These are phyloP conservation scores for Ceratocystis eucalypticola DNA, from an alignment of 2,329 filamentous ascomycete species.

Conservation along the genomic window DNA sequence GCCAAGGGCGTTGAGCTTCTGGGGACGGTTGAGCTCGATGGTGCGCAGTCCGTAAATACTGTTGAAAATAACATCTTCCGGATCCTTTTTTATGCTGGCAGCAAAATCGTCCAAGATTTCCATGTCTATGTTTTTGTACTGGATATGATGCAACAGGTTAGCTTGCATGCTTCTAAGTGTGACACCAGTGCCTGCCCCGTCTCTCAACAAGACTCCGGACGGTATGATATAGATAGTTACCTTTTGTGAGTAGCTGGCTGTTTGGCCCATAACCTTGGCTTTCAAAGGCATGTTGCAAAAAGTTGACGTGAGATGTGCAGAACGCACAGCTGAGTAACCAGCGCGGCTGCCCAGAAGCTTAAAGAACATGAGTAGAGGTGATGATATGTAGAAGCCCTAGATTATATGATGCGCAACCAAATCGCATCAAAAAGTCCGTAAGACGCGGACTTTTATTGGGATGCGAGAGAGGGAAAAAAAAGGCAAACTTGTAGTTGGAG, in stretches of 20 bases:
- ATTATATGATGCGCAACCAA: conserved; percentile 8
- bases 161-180: background rate
- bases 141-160: background rate
- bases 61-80: conserved; percentile 86
- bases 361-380: conserved; percentile 14
- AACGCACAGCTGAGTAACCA: conserved; percentile 36
- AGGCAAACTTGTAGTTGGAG: background rate
- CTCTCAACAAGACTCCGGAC: background rate
- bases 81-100: conserved; percentile 27
- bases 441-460: conserved; percentile 33
- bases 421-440: conserved; percentile 11
- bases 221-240: background rate
- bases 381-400: conserved; percentile 4
- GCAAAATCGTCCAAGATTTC: conserved; percentile 5
- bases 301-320: conserved; percentile 30
- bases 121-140: conserved; percentile 2
- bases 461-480: conserved; percentile 29
- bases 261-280: conserved; percentile 44
- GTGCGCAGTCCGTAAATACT: conserved; percentile 79
- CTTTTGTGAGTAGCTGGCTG: conserved; percentile 13
- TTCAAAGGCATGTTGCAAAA: conserved; percentile 57
- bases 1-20: conserved; percentile 84
- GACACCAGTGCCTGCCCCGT: background rate
- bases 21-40: conserved; percentile 85
- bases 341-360: conserved; percentile 29